Percentiles rank a stretch among this genome's conserved stretches.
Conservation (phyloP, 768 basidiomycete genomes). For the Gloeostereum incarnatum region DNA sequence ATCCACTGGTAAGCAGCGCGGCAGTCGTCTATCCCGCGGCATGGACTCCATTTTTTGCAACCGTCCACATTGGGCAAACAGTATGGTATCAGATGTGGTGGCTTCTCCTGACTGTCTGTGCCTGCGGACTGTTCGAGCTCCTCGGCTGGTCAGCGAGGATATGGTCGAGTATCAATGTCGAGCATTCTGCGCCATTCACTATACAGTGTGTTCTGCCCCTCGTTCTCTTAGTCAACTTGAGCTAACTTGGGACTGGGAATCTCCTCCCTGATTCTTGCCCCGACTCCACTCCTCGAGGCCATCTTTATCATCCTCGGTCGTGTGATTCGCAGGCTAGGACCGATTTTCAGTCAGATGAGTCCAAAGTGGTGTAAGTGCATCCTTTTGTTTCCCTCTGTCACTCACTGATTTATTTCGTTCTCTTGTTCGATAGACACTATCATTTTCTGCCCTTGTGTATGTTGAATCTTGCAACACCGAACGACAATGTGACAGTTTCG, state of each 20-base stretch:
- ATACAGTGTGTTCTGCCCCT: constrained; percentile 28
- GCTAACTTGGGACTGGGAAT: constrained; percentile 18
- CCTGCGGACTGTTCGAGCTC: constrained; percentile 40
- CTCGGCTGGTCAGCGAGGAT: constrained; percentile 47
- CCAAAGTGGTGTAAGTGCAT: constrained; percentile 9
- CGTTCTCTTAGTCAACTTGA: background rate
- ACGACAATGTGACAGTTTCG: background rate
- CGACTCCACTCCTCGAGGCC: constrained; percentile 47
- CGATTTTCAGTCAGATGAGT: constrained; percentile 25
- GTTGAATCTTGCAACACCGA: background rate
- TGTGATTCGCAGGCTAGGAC: constrained; percentile 21
- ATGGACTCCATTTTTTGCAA: constrained; percentile 16
- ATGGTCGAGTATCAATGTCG: constrained; percentile 31
- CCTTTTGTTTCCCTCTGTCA: background rate
- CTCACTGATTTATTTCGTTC: background rate
- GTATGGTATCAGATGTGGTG: constrained; percentile 38
- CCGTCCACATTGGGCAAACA: constrained; percentile 36
- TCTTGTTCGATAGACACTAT: constrained; percentile 4
- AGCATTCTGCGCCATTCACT: constrained; percentile 17
- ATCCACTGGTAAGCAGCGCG: constrained; percentile 22
- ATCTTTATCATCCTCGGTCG: constrained; percentile 30
- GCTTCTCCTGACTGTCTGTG: constrained; percentile 36
- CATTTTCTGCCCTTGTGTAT: constrained; percentile 7
- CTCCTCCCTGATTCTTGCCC: constrained; percentile 37
- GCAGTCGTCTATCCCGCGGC: background rate